phyloP scores from a whole-genome alignment of 202 grass and related monocot genomes.

The Schoenoplectus tabernaemontani region DNA sequence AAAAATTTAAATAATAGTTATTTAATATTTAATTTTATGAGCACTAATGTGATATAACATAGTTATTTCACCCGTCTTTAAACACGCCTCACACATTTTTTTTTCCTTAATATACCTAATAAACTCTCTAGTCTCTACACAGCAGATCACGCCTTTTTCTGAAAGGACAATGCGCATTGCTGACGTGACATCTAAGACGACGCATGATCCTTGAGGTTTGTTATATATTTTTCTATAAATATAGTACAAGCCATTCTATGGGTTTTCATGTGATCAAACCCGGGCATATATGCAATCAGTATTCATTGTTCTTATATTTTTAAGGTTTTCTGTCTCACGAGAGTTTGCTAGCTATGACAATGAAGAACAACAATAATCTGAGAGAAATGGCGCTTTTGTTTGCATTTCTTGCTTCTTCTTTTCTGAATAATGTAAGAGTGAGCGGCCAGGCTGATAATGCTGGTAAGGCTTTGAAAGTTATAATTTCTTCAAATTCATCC shows the following conservation, averaged over 20 bases:
- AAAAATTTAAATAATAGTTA: too few species aligned
- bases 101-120: not conserved
- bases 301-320: not conserved
- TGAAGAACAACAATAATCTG: slow-evolving; percentile 4
- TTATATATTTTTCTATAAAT: not conserved
- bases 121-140: not conserved
- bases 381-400: slow-evolving; percentile 10
- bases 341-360: not conserved
- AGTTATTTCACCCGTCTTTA: too few species aligned
- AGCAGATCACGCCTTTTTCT: not conserved
- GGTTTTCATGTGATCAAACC: not conserved
- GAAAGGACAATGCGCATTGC: not conserved
- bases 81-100: too few species aligned
- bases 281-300: not conserved
- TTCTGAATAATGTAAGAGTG: not conserved
- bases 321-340: not conserved
- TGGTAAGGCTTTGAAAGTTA: not conserved
- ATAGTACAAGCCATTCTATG: not conserved
- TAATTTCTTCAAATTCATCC: not conserved
- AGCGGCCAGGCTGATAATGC: slow-evolving; percentile 3
- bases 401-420: not conserved
- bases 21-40: too few species aligned
- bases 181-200: not conserved
- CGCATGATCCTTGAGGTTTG: not conserved
- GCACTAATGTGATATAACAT: too few species aligned